A percentile compares a stretch with the other conserved stretches of the same genome.
phyloP scores from a whole-genome alignment of 2,329 filamentous ascomycete species.

The Pestalotiopsis sp. region DNA sequence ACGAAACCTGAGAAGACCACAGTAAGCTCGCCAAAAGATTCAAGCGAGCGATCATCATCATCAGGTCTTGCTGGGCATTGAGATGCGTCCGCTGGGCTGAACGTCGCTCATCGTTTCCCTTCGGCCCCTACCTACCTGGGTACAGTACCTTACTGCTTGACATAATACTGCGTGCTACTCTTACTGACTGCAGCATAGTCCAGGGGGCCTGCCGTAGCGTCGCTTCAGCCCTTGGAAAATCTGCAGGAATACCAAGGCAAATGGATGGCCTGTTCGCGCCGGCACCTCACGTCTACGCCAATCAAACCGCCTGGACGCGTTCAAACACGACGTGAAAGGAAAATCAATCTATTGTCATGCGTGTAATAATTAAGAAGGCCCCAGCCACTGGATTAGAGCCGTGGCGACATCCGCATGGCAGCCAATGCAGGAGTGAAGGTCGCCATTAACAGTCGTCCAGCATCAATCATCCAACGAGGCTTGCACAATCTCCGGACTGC shows the following conservation, averaged over 20 bases:
- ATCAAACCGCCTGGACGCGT: conserved; percentile 35
- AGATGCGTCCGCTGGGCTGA: conserved; percentile 5
- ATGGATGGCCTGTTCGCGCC: conserved; percentile 27
- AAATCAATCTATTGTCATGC: conserved; percentile 38
- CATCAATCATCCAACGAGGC: conserved; percentile 10
- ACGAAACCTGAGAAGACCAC: too few species aligned
- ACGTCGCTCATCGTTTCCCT: background rate
- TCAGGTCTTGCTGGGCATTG: conserved; percentile 7
- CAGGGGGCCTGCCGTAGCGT: conserved; percentile 22
- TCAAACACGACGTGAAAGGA: conserved; percentile 33
- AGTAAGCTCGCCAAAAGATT: background rate
- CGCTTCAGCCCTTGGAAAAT: conserved; percentile 28
- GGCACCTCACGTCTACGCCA: conserved; percentile 29
- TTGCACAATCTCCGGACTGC: background rate
- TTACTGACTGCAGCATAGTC: conserved; percentile 17
- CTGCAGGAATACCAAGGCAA: conserved; percentile 32
- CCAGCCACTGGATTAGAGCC: conserved; percentile 5
- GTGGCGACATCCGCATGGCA: background rate
- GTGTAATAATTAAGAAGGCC: conserved; percentile 32
- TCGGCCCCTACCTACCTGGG: background rate
- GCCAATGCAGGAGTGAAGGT: conserved; percentile 6
- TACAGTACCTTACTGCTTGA: background rate
- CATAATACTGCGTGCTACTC: background rate
- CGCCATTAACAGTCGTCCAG: background rate
- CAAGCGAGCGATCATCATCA: conserved; percentile 3